These are phyloP conservation scores for Cajanus cajan DNA, from an alignment of 306 rosid species.

Conservation along the genomic window DNA sequence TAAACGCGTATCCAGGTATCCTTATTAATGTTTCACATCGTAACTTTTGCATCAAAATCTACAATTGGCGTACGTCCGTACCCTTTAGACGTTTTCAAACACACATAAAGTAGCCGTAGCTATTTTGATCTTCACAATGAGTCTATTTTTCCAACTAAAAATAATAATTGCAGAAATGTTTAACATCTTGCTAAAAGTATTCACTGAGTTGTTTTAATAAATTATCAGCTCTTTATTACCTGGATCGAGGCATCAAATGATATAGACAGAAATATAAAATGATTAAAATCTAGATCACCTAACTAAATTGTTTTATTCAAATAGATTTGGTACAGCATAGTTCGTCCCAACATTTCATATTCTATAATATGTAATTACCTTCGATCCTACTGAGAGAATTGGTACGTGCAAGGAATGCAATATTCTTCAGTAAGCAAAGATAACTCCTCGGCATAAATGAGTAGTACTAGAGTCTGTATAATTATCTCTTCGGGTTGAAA, in stretches of 20 bases:
- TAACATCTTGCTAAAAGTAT: neutral
- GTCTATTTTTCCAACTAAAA: neutral
- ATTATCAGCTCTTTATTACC: neutral
- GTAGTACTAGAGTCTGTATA: neutral
- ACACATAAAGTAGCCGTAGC: neutral
- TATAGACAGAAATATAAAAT: neutral
- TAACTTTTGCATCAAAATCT: neutral
- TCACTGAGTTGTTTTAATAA: neutral
- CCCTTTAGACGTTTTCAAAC: neutral
- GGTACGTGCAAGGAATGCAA: neutral
- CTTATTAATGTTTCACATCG: neutral
- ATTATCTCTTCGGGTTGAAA: conserved; percentile 28
- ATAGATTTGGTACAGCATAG: neutral
- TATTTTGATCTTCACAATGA: neutral
- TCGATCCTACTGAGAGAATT: neutral
- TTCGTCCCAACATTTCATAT: conserved; percentile 22
- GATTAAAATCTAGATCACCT: conserved; percentile 23
- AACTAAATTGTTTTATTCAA: conserved; percentile 7
- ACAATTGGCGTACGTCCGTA: neutral
- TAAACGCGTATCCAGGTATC: neutral
- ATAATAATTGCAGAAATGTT: neutral
- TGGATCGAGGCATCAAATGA: neutral
- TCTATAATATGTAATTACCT: conserved; percentile 22
- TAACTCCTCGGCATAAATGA: conserved; percentile 22
- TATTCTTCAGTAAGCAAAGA: neutral